Percentiles rank a stretch among this genome's conserved stretches.
phyloP scores from a whole-genome alignment of 805 yeast genomes.

The Candida arabinofermentans region DNA sequence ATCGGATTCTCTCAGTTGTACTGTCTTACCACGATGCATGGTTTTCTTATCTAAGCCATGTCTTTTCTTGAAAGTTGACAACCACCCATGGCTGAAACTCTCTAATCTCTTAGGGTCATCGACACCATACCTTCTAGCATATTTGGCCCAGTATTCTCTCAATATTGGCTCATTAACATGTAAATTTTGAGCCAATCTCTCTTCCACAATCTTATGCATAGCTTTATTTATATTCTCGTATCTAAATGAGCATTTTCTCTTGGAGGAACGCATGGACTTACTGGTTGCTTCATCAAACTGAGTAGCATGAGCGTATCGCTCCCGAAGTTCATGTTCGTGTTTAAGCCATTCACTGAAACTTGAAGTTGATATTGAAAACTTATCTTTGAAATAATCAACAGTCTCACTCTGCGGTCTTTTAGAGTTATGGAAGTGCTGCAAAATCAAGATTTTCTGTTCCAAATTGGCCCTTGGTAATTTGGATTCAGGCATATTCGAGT shows the following conservation, averaged over 20 bases:
- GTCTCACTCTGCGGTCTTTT: conserved; percentile 55
- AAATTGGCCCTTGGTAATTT: conserved; percentile 49
- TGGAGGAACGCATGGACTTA: conserved; percentile 26
- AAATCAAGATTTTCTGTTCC: conserved; percentile 53
- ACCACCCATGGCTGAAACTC: conserved; percentile 61
- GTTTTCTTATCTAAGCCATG: conserved; percentile 34
- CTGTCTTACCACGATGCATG: conserved; percentile 6
- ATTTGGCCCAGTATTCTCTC: conserved; percentile 52
- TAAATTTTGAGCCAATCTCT: conserved; percentile 38
- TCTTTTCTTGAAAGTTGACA: conserved; percentile 55
- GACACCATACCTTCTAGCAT: conserved; percentile 53
- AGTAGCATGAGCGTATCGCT: conserved; percentile 36
- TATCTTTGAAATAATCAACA: conserved; percentile 47
- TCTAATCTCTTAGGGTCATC: conserved; percentile 55
- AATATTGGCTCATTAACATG: conserved; percentile 52
- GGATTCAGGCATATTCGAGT: conserved; percentile 4
- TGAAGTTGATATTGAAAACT: conserved; percentile 54
- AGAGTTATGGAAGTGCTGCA: conserved; percentile 46
- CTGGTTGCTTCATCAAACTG: conserved; percentile 20
- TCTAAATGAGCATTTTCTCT: conserved; percentile 48
- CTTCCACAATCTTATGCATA: conserved; percentile 51
- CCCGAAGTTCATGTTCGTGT: conserved; percentile 46
- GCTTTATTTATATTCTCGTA: conserved; percentile 56
- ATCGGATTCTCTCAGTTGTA: neutral
- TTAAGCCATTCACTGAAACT: conserved; percentile 61